Percentiles rank a stretch among this genome's conserved stretches.
phyloP scores from a whole-genome alignment of 2,329 filamentous ascomycete genomes.

The Neobulgaria alba region DNA sequence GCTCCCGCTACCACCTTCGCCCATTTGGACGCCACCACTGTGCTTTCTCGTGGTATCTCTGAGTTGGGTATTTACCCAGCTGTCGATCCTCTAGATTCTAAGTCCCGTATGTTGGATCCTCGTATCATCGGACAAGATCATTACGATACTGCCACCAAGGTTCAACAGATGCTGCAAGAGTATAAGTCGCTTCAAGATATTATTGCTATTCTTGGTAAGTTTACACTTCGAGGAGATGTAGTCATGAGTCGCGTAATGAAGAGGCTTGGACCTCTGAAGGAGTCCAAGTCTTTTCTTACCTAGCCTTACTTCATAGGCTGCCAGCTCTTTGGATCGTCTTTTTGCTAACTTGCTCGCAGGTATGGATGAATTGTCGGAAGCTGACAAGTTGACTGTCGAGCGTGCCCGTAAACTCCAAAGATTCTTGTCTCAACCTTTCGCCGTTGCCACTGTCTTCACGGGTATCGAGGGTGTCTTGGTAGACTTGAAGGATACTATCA shows the following conservation, averaged over 20 bases:
- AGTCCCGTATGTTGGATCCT: conserved; percentile 98
- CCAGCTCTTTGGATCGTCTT: background rate
- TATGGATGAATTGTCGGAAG: conserved; percentile 99
- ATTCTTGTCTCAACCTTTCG: conserved; percentile 99
- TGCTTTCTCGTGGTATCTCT: conserved; percentile 99
- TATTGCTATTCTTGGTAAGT: conserved; percentile 79
- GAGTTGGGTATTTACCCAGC: conserved; percentile 99
- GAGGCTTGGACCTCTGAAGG: too few species aligned
- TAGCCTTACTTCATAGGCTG: too few species aligned
- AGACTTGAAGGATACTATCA: conserved; percentile 96
- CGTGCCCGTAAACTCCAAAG: conserved; percentile 99
- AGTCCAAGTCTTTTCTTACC: too few species aligned
- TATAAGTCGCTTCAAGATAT: conserved; percentile 99
- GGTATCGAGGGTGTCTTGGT: conserved; percentile 81
- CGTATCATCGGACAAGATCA: conserved; percentile 97
- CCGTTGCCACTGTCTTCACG: conserved; percentile 47
- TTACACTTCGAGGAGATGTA: background rate
- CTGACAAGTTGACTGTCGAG: conserved; percentile 99
- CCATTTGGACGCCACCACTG: conserved; percentile 99
- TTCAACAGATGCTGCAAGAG: conserved; percentile 99
- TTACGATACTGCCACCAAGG: conserved; percentile 87
- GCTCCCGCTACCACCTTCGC: conserved; percentile 98
- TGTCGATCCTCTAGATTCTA: conserved; percentile 98
- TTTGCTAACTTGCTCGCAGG: conserved; percentile 35
- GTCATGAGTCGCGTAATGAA: too few species aligned